Evolutionary conservation across 2,329 filamentous ascomycete genomes (phyloP).

Genomic region (Monosporascus sp.): DNA sequence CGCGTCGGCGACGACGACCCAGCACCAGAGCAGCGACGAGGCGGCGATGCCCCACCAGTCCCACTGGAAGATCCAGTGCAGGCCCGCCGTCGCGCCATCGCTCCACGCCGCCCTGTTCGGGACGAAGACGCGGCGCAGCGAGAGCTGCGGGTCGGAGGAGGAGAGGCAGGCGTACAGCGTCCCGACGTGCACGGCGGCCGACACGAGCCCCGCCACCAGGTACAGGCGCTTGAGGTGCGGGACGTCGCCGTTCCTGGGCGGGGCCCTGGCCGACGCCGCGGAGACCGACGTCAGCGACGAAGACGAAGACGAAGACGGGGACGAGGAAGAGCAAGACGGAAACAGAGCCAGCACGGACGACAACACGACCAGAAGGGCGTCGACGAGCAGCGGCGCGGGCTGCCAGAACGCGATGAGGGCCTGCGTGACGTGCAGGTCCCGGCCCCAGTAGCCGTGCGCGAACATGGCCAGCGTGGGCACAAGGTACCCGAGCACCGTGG

Average conservation of each 20-base stretch:
- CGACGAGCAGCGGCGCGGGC: slow-evolving; percentile 16
- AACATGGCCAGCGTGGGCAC: slow-evolving; percentile 20
- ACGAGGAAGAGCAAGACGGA: slow-evolving; percentile 8
- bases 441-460: slow-evolving; percentile 5
- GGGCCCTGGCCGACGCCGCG: not conserved
- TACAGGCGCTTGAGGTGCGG: slow-evolving; percentile 23
- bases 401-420: slow-evolving; percentile 23
- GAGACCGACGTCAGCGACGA: not conserved
- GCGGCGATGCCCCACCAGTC: slow-evolving; percentile 21
- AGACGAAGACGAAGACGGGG: slow-evolving; percentile 1
- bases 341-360: not conserved
- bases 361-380: slow-evolving; percentile 11
- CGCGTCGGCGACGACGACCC: slow-evolving; percentile 18
- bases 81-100: slow-evolving; percentile 15
- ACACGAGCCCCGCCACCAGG: slow-evolving; percentile 12
- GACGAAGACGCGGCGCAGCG: slow-evolving; percentile 19
- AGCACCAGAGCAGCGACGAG: slow-evolving; percentile 21
- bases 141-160: slow-evolving; percentile 15
- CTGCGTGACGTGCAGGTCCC: slow-evolving; percentile 11
- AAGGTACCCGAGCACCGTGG: slow-evolving; percentile 19
- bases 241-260: slow-evolving; percentile 13
- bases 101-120: slow-evolving; percentile 13
- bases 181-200: slow-evolving; percentile 13
- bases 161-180: slow-evolving; percentile 19
- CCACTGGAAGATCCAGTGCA: slow-evolving; percentile 27